These are phyloP conservation scores for Beauveria pseudobassiana DNA, from an alignment of 2,329 filamentous ascomycete species.

Conservation along the genomic window DNA sequence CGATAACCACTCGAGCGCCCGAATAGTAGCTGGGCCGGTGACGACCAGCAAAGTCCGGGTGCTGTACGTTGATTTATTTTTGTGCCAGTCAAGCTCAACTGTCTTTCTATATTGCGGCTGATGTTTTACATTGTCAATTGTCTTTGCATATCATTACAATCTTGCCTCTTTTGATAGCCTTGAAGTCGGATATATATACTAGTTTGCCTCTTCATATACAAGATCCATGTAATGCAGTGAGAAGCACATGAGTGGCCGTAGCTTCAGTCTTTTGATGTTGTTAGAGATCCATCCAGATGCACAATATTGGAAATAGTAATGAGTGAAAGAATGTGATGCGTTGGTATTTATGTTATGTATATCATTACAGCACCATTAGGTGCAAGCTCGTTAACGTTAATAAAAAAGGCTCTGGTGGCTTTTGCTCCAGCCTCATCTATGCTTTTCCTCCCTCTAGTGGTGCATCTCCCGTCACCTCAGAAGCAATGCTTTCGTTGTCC, in stretches of 20 bases:
- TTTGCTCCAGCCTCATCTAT: background rate
- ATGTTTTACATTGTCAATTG: background rate
- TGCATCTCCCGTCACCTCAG: background rate
- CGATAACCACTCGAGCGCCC: conserved; percentile 5
- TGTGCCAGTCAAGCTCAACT: background rate
- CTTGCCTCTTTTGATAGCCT: background rate
- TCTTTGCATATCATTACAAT: background rate
- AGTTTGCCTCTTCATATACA: too few species aligned
- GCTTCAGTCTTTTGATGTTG: too few species aligned
- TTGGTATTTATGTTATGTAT: conserved; percentile 6
- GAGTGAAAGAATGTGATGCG: background rate
- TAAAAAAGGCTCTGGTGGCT: background rate
- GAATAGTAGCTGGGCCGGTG: conserved; percentile 9
- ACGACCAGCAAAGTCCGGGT: conserved; percentile 7
- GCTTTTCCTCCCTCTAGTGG: background rate
- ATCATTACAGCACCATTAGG: conserved; percentile 5
- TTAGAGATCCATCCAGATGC: too few species aligned
- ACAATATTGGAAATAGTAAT: background rate
- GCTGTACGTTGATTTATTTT: conserved; percentile 1
- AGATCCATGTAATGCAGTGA: too few species aligned
- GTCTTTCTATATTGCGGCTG: background rate
- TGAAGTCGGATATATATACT: background rate
- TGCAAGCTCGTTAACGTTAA: conserved; percentile 1
- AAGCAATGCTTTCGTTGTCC: background rate
- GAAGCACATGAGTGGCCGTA: too few species aligned